These are phyloP conservation scores for Allium cepa DNA, from an alignment of 106 monocot species.

Conservation along the genomic window DNA sequence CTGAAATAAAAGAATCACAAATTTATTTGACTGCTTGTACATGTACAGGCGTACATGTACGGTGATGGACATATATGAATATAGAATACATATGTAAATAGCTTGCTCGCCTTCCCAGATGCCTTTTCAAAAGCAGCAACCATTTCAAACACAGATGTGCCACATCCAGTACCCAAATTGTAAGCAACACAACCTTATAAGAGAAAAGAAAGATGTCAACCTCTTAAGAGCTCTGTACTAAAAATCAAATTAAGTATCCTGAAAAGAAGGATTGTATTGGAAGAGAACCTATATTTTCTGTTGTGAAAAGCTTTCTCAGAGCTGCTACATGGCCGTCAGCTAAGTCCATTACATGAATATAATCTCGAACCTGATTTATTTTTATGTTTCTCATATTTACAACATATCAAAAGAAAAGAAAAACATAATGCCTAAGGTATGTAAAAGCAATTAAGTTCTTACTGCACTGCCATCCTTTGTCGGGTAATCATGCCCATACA, in stretches of 20 bases:
- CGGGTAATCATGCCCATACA: conserved; percentile 81
- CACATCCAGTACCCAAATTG: conserved; percentile 72
- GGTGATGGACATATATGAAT: too few species aligned
- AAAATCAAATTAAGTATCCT: background rate
- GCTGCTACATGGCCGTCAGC: conserved; percentile 81
- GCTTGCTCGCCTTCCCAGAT: conserved; percentile 42
- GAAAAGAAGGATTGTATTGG: background rate
- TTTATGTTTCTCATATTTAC: background rate
- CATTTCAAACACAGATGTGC: conserved; percentile 80
- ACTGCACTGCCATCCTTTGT: conserved; percentile 86
- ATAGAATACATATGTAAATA: too few species aligned
- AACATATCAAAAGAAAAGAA: background rate
- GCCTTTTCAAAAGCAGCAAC: conserved; percentile 84
- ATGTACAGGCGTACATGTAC: too few species aligned
- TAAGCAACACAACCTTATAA: conserved; percentile 66
- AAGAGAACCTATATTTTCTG: conserved; percentile 40
- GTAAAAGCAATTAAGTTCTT: conserved; percentile 12
- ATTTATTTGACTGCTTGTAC: too few species aligned
- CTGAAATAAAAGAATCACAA: too few species aligned
- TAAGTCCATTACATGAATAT: conserved; percentile 80
- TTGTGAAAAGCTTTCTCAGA: conserved; percentile 59
- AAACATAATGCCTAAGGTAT: background rate
- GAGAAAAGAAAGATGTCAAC: too few species aligned
- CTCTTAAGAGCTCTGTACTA: too few species aligned
- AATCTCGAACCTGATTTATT: conserved; percentile 55